phyloP scores from a whole-genome alignment of 495 filamentous ascomycete species.

The Hypoxylon perforatum region DNA sequence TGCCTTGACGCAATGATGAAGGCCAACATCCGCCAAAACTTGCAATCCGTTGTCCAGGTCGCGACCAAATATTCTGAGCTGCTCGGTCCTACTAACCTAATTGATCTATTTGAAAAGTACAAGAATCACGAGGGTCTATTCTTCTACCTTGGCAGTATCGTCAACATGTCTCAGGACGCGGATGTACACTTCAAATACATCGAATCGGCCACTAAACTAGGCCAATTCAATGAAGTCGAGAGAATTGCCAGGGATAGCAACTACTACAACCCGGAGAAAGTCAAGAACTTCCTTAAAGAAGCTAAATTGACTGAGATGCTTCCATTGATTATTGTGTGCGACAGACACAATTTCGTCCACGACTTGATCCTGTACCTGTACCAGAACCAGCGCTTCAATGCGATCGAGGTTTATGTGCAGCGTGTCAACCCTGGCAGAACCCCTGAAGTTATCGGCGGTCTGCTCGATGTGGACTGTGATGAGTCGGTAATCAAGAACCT shows the following conservation, averaged over 20 bases:
- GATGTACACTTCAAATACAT: constrained; percentile 99
- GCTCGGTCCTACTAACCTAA: constrained; percentile 86
- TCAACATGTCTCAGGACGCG: constrained; percentile 93
- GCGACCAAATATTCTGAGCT: constrained; percentile 98
- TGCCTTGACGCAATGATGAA: constrained; percentile 96
- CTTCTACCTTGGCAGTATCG: constrained; percentile 97
- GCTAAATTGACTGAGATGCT: constrained; percentile 91
- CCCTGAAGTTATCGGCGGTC: constrained; percentile 90
- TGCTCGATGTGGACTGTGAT: constrained; percentile 98
- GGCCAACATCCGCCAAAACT: constrained; percentile 94
- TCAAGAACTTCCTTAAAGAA: constrained; percentile 99
- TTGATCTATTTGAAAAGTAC: constrained; percentile 96
- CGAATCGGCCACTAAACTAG: constrained; percentile 92
- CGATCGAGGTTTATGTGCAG: constrained; percentile 99
- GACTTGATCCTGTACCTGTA: constrained; percentile 97
- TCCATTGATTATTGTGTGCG: constrained; percentile 97
- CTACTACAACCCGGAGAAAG: constrained; percentile 94
- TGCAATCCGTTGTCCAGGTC: constrained; percentile 92
- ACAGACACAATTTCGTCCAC: constrained; percentile 98
- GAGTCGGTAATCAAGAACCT: constrained; percentile 95
- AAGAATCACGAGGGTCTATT: constrained; percentile 96
- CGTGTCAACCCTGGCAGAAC: constrained; percentile 95
- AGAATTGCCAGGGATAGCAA: constrained; percentile 95
- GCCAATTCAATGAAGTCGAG: constrained; percentile 93
- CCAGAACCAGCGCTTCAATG: constrained; percentile 99